Percentiles rank a stretch among this genome's conserved stretches.
phyloP scores from a whole-genome alignment of 2,329 filamentous ascomycete species.

The Monilinia aucupariae region DNA sequence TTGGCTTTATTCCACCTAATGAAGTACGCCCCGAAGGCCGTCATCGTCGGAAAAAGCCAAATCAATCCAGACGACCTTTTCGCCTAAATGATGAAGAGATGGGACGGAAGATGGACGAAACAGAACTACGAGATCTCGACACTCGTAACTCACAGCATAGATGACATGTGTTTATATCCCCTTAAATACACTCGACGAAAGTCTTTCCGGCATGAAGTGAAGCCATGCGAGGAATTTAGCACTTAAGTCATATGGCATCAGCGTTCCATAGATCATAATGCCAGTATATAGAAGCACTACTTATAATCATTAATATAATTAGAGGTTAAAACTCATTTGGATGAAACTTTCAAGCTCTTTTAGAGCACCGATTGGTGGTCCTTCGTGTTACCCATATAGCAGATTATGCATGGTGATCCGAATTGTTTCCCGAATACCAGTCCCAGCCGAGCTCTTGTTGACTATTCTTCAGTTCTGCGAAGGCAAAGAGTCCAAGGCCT shows the following conservation, averaged over 20 bases:
- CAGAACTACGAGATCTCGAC: constrained; percentile 16
- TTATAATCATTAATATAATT: constrained; percentile 9
- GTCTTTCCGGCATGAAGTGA: too few relatives aligned
- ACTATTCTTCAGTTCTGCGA: not conserved
- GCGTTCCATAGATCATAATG: not conserved
- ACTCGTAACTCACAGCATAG: not conserved
- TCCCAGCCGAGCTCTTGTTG: not conserved
- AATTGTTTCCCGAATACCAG: not conserved
- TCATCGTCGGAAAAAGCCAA: not conserved
- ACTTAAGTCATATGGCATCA: not conserved
- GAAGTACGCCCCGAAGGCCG: not conserved
- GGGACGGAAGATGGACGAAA: constrained; percentile 12
- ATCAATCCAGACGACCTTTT: not conserved
- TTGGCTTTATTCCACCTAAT: constrained; percentile 19
- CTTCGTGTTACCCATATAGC: not conserved
- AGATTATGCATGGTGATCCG: not conserved
- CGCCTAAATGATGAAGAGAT: constrained; percentile 5
- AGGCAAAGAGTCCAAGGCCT: not conserved
- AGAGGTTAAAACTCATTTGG: not conserved
- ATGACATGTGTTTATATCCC: not conserved
- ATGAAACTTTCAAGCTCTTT: not conserved
- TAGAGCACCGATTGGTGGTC: not conserved
- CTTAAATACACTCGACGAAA: not conserved
- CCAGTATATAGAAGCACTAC: constrained; percentile 7
- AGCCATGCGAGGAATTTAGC: not conserved